phyloP scores from a whole-genome alignment of 441 rosid genomes.

The Geranium incanum region DNA sequence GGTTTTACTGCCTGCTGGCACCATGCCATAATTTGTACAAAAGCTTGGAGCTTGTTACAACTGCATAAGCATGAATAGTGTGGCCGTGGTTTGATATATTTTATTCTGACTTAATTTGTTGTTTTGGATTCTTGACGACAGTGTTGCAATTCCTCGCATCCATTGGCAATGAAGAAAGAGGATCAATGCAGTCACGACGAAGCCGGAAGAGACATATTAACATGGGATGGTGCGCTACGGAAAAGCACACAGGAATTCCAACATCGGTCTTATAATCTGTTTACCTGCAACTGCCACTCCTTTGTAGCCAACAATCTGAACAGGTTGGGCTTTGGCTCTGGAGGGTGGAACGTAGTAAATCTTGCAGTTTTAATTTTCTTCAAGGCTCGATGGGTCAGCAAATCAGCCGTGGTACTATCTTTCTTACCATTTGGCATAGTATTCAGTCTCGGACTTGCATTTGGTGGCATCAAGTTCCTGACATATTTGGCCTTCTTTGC shows the following conservation, averaged over 20 bases:
- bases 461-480: constrained; percentile 49
- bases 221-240: constrained; percentile 52
- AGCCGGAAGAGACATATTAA: constrained; percentile 29
- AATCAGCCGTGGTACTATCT: constrained; percentile 33
- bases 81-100: background rate
- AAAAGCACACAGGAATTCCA: constrained; percentile 58
- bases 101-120: constrained; percentile 13
- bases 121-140: constrained; percentile 27
- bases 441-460: constrained; percentile 34
- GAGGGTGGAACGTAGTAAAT: constrained; percentile 68
- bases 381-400: constrained; percentile 55
- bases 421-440: constrained; percentile 38
- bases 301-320: constrained; percentile 65
- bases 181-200: constrained; percentile 23
- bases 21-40: background rate
- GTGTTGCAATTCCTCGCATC: constrained; percentile 30
- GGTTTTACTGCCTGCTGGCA: background rate
- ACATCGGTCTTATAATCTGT: constrained; percentile 48
- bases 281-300: constrained; percentile 70
- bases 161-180: constrained; percentile 31
- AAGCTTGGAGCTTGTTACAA: background rate
- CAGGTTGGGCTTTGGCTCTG: constrained; percentile 45
- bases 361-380: constrained; percentile 44
- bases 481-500: constrained; percentile 32
- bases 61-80: background rate